Conservation (phyloP, 441 rosid genomes). For the Jatropha multifida region DNA sequence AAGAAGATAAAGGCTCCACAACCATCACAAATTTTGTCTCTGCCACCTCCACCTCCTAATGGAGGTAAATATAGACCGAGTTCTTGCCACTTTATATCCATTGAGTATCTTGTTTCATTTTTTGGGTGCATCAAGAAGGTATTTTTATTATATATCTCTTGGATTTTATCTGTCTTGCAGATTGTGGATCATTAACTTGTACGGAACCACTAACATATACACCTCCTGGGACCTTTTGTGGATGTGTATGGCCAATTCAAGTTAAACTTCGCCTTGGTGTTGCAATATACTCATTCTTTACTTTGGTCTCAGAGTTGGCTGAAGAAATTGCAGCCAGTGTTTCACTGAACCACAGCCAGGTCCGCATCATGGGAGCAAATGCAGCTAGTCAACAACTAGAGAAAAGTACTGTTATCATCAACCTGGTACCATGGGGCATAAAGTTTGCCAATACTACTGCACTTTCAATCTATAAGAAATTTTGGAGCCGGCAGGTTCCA, state of each 20-base stretch:
- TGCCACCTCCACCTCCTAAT: conserved; percentile 70
- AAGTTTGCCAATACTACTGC: conserved; percentile 41
- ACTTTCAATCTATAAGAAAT: conserved; percentile 42
- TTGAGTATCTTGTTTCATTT: not conserved
- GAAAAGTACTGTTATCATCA: conserved; percentile 55
- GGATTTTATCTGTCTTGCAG: conserved; percentile 31
- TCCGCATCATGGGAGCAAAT: conserved; percentile 69
- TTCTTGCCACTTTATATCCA: conserved; percentile 5
- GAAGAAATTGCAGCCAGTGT: conserved; percentile 51
- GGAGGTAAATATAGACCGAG: conserved; percentile 34
- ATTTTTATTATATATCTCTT: not conserved
- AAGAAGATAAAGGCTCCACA: conserved; percentile 44
- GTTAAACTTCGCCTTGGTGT: conserved; percentile 54
- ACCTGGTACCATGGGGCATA: conserved; percentile 49
- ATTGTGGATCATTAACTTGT: conserved; percentile 49
- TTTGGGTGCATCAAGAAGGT: not conserved
- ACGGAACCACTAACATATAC: conserved; percentile 54
- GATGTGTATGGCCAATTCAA: conserved; percentile 70
- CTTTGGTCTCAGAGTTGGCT: conserved; percentile 60
- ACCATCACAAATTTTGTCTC: conserved; percentile 35
- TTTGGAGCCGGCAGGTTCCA: conserved; percentile 46
- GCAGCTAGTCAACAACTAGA: conserved; percentile 57
- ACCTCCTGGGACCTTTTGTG: conserved; percentile 56
- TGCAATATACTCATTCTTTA: conserved; percentile 54
- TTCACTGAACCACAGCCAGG: conserved; percentile 52